A percentile compares a stretch with the other conserved stretches of the same genome.
Evolutionary conservation across 805 yeast genomes (phyloP).

Genomic region (Candida nonsorbophila): DNA sequence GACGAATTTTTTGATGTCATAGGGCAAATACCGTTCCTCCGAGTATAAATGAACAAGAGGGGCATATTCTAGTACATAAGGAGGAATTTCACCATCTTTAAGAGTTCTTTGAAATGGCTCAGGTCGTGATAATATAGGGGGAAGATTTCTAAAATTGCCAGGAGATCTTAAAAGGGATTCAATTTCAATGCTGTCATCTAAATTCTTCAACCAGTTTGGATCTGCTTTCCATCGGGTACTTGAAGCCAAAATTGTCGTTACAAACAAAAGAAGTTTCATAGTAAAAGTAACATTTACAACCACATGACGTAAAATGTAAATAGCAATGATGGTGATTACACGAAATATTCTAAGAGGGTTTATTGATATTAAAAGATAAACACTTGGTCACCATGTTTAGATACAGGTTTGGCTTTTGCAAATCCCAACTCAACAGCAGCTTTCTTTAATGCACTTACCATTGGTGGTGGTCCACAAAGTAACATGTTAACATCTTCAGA

Average conservation of each 20-base stretch:
- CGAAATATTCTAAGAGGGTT: too few relatives aligned
- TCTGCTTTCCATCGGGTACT: too few relatives aligned
- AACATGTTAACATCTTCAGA: slow-evolving; percentile 62
- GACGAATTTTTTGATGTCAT: slow-evolving; percentile 69
- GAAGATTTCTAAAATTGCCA: slow-evolving; percentile 14
- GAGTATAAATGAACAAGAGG: slow-evolving; percentile 85
- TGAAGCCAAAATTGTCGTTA: too few relatives aligned
- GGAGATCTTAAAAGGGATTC: background rate
- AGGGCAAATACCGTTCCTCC: slow-evolving; percentile 83
- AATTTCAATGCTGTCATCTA: too few relatives aligned
- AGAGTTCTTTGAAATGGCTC: slow-evolving; percentile 30
- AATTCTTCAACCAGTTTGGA: too few relatives aligned
- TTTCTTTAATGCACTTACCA: slow-evolving; percentile 81
- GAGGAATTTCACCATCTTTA: slow-evolving; percentile 54
- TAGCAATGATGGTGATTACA: too few relatives aligned
- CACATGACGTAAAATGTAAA: too few relatives aligned
- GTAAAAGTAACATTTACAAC: too few relatives aligned
- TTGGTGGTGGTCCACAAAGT: slow-evolving; percentile 92
- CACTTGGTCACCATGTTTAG: slow-evolving; percentile 85
- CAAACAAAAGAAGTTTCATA: too few relatives aligned
- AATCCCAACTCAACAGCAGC: slow-evolving; percentile 71
- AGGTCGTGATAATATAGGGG: slow-evolving; percentile 35
- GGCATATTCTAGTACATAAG: slow-evolving; percentile 55
- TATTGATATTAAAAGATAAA: slow-evolving; percentile 66
- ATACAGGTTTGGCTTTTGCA: slow-evolving; percentile 80